Evolutionary conservation across 805 yeast species (phyloP).

Genomic region (Debaryomyces hansenii): DNA sequence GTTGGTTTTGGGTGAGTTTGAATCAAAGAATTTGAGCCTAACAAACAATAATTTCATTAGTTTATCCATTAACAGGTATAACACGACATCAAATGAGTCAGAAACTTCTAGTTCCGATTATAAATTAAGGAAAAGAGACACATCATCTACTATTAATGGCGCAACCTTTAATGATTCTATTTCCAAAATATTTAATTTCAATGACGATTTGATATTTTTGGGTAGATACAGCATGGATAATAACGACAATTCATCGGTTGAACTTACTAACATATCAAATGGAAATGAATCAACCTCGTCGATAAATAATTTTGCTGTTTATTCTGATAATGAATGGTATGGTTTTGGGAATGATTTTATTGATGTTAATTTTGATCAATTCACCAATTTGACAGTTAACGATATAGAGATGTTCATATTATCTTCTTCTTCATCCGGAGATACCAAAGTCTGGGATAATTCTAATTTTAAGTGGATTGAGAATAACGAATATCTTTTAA

Average conservation of each 20-base stretch:
- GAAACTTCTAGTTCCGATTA: conserved; percentile 9
- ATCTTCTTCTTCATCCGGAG: conserved; percentile 19
- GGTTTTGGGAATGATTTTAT: conserved; percentile 38
- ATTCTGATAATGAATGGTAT: conserved; percentile 39
- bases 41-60: conserved; percentile 28
- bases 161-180: conserved; percentile 31
- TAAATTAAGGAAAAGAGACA: conserved; percentile 17
- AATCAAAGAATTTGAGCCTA: conserved; percentile 27
- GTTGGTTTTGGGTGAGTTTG: conserved; percentile 48
- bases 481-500: conserved; percentile 25
- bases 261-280: conserved; percentile 26
- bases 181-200: conserved; percentile 17
- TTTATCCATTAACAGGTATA: conserved; percentile 26
- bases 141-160: conserved; percentile 13
- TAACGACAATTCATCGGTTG: conserved; percentile 25
- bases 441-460: conserved; percentile 42
- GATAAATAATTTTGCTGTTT: conserved; percentile 40
- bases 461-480: conserved; percentile 35
- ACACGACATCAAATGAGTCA: conserved; percentile 31
- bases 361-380: conserved; percentile 23
- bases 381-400: conserved; percentile 37
- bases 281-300: conserved; percentile 21
- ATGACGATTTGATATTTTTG: conserved; percentile 23
- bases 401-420: conserved; percentile 44
- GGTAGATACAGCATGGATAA: conserved; percentile 33